Conservation (phyloP, 2,329 filamentous ascomycete genomes). For the Raffaelea albimanens region DNA sequence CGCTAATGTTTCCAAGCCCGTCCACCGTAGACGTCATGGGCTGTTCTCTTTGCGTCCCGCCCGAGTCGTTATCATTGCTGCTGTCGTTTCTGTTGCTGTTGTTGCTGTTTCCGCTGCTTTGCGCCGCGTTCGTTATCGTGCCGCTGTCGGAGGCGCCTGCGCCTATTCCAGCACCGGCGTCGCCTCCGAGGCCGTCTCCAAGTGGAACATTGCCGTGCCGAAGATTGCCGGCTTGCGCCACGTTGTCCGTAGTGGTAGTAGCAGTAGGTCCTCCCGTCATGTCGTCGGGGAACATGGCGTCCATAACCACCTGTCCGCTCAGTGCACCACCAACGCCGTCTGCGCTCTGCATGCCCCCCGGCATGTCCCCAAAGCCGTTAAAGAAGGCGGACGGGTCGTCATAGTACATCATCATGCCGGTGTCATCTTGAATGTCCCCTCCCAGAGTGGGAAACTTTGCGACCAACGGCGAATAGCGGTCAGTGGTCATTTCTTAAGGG, state of each 20-base stretch:
- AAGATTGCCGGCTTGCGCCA: too few species aligned
- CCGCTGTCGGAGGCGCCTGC: not conserved
- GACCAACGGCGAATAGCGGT: too few species aligned
- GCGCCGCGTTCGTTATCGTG: constrained; percentile 9
- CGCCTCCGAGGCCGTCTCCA: too few species aligned
- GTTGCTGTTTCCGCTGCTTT: constrained; percentile 9
- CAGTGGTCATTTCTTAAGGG: too few species aligned
- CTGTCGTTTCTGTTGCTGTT: not conserved
- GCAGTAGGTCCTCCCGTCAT: constrained; percentile 6
- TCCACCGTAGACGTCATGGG: not conserved
- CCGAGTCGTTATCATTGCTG: not conserved
- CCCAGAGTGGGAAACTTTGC: too few species aligned
- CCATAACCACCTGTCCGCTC: not conserved
- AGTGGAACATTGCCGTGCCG: too few species aligned
- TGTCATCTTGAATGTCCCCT: constrained; percentile 18
- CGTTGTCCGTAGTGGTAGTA: too few species aligned
- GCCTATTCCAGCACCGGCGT: not conserved
- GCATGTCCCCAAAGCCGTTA: constrained; percentile 11
- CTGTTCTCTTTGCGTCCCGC: not conserved
- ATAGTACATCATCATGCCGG: constrained; percentile 31
- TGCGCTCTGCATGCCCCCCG: not conserved
- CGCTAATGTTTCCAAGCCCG: not conserved
- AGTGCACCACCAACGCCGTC: not conserved
- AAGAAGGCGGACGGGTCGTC: constrained; percentile 28
- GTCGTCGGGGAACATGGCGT: too few species aligned